Evolutionary conservation across 2,329 filamentous ascomycete genomes (phyloP).

Genomic region (Xylariaceae sp.): DNA sequence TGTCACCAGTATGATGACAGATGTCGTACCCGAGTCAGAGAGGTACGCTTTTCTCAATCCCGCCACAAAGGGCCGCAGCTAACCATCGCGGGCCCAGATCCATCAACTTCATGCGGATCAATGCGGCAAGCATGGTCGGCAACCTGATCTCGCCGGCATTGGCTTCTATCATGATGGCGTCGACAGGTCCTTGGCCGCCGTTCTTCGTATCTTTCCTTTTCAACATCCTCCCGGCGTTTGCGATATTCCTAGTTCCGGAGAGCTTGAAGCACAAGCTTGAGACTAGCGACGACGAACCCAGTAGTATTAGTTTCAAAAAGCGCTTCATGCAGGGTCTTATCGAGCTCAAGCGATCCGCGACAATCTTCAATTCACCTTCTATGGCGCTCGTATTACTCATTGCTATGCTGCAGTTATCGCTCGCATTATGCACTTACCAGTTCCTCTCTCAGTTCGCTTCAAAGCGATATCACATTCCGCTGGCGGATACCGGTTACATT

Average conservation of each 20-base stretch:
- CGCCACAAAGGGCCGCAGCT: neutral
- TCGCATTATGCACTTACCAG: conserved; percentile 33
- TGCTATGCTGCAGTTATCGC: conserved; percentile 28
- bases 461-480: conserved; percentile 38
- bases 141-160: conserved; percentile 46
- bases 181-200: conserved; percentile 40
- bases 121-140: conserved; percentile 40
- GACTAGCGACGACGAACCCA: neutral
- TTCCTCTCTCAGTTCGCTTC: conserved; percentile 42
- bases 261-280: conserved; percentile 27
- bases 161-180: conserved; percentile 44
- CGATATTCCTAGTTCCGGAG: conserved; percentile 38
- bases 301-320: conserved; percentile 6
- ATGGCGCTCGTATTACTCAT: conserved; percentile 33
- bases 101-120: conserved; percentile 44
- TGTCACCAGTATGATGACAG: conserved; percentile 45
- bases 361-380: conserved; percentile 31
- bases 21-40: conserved; percentile 45
- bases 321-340: conserved; percentile 16
- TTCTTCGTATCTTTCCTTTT: conserved; percentile 38
- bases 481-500: conserved; percentile 41
- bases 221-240: conserved; percentile 19
- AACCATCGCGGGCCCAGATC: conserved; percentile 36
- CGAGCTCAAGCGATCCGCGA: conserved; percentile 31
- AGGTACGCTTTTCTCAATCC: conserved; percentile 36